Percentiles rank a stretch among this genome's conserved stretches.
Evolutionary conservation across 306 rosid species (phyloP).

Genomic region (Cucurbita pepo): DNA sequence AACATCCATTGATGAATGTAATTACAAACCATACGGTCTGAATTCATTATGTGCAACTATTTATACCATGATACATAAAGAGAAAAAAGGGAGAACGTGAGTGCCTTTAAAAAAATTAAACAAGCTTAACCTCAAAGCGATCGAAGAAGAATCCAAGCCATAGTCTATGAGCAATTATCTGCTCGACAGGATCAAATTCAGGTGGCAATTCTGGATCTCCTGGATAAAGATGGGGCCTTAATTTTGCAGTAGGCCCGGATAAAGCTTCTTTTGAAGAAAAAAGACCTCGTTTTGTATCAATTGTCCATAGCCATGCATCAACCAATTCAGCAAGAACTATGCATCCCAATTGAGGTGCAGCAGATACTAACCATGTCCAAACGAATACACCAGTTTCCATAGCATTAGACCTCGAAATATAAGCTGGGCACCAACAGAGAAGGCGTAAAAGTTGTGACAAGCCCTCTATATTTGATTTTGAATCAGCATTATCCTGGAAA

Average conservation of each 20-base stretch:
- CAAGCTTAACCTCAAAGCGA: slow-evolving; percentile 78
- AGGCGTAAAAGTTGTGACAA: slow-evolving; percentile 98
- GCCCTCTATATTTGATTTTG: slow-evolving; percentile 74
- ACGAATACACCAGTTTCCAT: slow-evolving; percentile 94
- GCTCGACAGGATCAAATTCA: slow-evolving; percentile 56
- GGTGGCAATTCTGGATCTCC: slow-evolving; percentile 82
- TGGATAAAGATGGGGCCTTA: slow-evolving; percentile 77
- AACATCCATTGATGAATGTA: neutral
- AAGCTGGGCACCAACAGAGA: slow-evolving; percentile 99
- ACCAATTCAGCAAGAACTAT: slow-evolving; percentile 94
- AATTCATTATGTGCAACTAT: neutral
- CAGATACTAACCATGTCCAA: slow-evolving; percentile 99
- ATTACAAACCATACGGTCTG: neutral
- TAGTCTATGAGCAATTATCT: slow-evolving; percentile 82
- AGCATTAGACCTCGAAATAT: slow-evolving; percentile 73
- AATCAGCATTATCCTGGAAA: slow-evolving; percentile 57
- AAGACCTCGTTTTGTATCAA: slow-evolving; percentile 86
- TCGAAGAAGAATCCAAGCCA: slow-evolving; percentile 97
- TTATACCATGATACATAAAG: neutral
- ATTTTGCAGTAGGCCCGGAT: slow-evolving; percentile 81
- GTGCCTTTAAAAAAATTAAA: neutral
- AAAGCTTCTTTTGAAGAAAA: slow-evolving; percentile 65
- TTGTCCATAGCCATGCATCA: slow-evolving; percentile 99
- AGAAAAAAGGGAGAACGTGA: neutral
- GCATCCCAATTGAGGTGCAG: slow-evolving; percentile 89